Base-by-base conservation (phyloP, 257 asterid species). In the Nicotiana otophora region DNA sequence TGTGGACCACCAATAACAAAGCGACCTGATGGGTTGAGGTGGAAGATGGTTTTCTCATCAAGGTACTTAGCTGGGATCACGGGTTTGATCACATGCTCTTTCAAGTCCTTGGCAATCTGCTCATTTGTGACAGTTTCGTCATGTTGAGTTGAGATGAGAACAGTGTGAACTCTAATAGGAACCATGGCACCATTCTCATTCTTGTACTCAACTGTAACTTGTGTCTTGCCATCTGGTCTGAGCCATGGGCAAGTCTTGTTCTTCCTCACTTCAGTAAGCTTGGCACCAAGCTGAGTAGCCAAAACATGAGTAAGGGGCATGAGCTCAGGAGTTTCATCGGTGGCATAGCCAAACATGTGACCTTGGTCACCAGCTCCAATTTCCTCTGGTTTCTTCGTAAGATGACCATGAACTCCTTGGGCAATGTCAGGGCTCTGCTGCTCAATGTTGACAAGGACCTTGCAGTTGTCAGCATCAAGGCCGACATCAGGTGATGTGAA, bases 381-480 rank as follows among this genome's bases (percentile, higher is more conserved):
- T 23, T 93, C 97, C 85, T 93, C 97, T 0, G 97, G 97, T 54
- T 93, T 93, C 92, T 91, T 93, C 82, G 94, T 91, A 77, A 91
- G 89, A 81, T 93, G 97, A n/a, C 97, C 97, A 10, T 93, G 97
- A 79, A 91, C 96, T 14, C 97, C 97, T 89, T 93, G 97, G 34
- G 97, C 97, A 86, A 93, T 93, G 85, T 93, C 97, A 10, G 97
- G 97, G 89, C 95, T 91, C 88, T 93, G 97, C 30, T 93, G 97
- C 77, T 93, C 97, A 55, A 93, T 91, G 90, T 93, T 91, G 78
- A 93, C 97, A 7, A 93, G 92, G 86, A 93, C 97, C 88, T 91
- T 93, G 96, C 96, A 91, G 48, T 42, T 89, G 89, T 90, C 97
- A 60, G 97, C 97, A 68, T 93, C 97, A 20, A 93, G 95, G 69